These are phyloP conservation scores for Phytophthora macrochlamydospora DNA, from an alignment of 352 stramenopile genomes.

Conservation along the genomic window DNA sequence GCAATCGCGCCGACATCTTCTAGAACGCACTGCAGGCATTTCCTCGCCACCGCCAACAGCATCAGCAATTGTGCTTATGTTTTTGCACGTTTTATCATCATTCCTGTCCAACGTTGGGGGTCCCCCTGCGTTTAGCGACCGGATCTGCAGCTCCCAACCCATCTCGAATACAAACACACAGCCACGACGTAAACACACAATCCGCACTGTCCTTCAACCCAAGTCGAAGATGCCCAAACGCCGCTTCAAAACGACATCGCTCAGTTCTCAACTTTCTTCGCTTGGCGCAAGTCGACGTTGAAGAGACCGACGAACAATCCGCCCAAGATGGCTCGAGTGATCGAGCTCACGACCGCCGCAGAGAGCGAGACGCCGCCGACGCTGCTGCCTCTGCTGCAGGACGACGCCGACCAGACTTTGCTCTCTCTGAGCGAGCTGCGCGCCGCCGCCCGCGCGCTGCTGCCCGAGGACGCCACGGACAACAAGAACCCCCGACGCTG, in stretches of 20 bases:
- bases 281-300: slow-evolving; percentile 21
- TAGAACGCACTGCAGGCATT: no score
- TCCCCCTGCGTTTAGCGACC: slow-evolving; percentile 3
- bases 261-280: slow-evolving; percentile 43
- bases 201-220: no score
- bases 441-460: slow-evolving; percentile 19
- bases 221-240: slow-evolving; percentile 6
- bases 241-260: slow-evolving; percentile 3
- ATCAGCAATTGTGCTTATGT: no score
- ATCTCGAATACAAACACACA: background rate
- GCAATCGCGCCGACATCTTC: no score
- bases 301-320: slow-evolving; percentile 6
- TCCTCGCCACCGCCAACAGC: no score
- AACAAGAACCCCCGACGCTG: slow-evolving; percentile 8
- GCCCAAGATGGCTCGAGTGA: slow-evolving; percentile 29
- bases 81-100: slow-evolving; percentile 2
- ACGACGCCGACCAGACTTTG: slow-evolving; percentile 9
- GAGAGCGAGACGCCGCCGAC: slow-evolving; percentile 14
- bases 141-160: background rate
- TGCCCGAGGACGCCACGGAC: slow-evolving; percentile 11
- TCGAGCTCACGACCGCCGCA: slow-evolving; percentile 31
- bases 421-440: slow-evolving; percentile 27
- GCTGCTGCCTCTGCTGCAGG: slow-evolving; percentile 36
- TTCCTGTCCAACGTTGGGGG: slow-evolving; percentile 8
- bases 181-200: background rate